A percentile compares a stretch with the other conserved stretches of the same genome.
Evolutionary conservation across 208 protist species (phyloP).

Genomic region (Phytomonas serpens): DNA sequence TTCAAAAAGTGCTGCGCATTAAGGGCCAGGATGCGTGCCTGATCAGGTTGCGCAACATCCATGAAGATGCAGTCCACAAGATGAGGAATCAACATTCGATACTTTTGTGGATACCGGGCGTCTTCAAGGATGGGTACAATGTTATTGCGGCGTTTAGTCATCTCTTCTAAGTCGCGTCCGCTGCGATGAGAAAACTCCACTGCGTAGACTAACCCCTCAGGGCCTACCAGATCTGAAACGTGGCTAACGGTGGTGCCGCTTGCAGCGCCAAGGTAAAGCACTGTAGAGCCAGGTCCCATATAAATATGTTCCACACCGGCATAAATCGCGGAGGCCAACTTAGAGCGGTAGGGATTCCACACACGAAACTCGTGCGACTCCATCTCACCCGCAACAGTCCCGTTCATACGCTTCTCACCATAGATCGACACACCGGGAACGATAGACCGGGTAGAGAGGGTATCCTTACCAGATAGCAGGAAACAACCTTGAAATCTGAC

Average conservation of each 20-base stretch:
- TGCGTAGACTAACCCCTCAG: slow-evolving; percentile 98
- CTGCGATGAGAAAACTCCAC: slow-evolving; percentile 99
- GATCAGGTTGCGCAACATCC: slow-evolving; percentile 99
- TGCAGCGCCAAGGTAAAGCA: slow-evolving; percentile 99
- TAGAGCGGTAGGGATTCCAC: slow-evolving; percentile 99
- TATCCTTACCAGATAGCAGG: slow-evolving; percentile 97
- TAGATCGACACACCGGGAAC: slow-evolving; percentile 99
- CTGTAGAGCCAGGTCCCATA: slow-evolving; percentile 97
- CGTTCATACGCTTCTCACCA: slow-evolving; percentile 98
- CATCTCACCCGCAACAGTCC: slow-evolving; percentile 53
- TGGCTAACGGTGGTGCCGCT: slow-evolving; percentile 99
- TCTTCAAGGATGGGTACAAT: slow-evolving; percentile 99
- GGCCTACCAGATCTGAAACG: slow-evolving; percentile 98
- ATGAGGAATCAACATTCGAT: slow-evolving; percentile 97
- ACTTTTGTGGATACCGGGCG: slow-evolving; percentile 99
- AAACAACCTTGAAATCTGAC: slow-evolving; percentile 96
- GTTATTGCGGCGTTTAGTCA: slow-evolving; percentile 99
- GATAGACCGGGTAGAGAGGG: slow-evolving; percentile 96
- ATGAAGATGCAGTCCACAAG: slow-evolving; percentile 99
- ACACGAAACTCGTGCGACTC: slow-evolving; percentile 98
- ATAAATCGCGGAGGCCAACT: slow-evolving; percentile 98
- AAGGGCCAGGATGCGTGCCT: slow-evolving; percentile 98
- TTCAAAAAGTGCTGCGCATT: slow-evolving; percentile 99
- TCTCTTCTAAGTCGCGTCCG: slow-evolving; percentile 98
- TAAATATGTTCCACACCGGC: slow-evolving; percentile 97